These are phyloP conservation scores for Ajuga chamaepitys DNA, from an alignment of 257 asterid species.

Conservation along the genomic window DNA sequence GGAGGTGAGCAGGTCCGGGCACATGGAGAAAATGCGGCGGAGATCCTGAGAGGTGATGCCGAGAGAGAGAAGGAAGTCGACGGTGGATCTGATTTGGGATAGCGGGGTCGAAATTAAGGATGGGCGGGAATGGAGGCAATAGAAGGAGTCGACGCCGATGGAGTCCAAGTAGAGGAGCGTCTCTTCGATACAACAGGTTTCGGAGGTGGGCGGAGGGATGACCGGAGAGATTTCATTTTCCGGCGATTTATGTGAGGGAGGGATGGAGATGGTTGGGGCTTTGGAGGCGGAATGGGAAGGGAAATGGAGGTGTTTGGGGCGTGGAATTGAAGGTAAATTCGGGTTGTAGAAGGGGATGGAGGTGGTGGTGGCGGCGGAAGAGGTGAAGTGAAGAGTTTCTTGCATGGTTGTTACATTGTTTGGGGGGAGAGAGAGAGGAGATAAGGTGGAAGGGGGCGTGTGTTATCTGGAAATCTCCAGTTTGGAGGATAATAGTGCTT, in stretches of 20 bases:
- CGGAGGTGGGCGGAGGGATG: conserved; percentile 17
- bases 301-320: conserved; percentile 31
- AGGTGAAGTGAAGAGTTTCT: too few species aligned
- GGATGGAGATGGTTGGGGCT: conserved; percentile 17
- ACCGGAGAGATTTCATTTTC: conserved; percentile 9
- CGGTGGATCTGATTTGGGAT: conserved; percentile 51
- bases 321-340: conserved; percentile 21
- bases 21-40: conserved; percentile 72
- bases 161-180: conserved; percentile 73
- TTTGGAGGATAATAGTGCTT: too few species aligned
- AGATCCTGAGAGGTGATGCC: conserved; percentile 47
- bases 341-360: conserved; percentile 23
- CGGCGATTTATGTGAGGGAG: conserved; percentile 19
- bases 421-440: too few species aligned
- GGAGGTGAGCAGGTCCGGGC: conserved; percentile 66
- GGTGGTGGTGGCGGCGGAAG: conserved; percentile 12
- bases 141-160: conserved; percentile 62
- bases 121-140: conserved; percentile 56
- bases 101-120: conserved; percentile 47
- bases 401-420: too few species aligned
- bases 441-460: too few species aligned
- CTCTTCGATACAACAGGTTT: conserved; percentile 39
- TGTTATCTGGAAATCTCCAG: too few species aligned
- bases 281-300: conserved; percentile 21
- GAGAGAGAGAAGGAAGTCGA: conserved; percentile 53